Conservation (phyloP, 2,329 filamentous ascomycete species). For the Diaporthe sp. region DNA sequence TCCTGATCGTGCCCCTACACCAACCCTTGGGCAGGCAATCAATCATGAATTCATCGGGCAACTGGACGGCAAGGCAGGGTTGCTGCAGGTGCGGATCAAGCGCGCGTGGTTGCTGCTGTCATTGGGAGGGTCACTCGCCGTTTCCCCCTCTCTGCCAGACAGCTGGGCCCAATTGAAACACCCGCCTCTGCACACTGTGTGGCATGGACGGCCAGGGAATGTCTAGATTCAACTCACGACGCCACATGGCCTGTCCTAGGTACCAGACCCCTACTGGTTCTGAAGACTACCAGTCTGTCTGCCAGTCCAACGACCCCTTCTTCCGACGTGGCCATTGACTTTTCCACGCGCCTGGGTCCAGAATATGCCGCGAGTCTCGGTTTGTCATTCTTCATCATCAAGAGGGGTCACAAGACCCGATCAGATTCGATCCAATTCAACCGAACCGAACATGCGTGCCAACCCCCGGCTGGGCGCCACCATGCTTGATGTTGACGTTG, state of each 20-base stretch:
- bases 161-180: conserved; percentile 39
- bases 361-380: neutral
- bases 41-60: neutral
- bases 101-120: conserved; percentile 5
- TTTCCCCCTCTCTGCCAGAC: conserved; percentile 35
- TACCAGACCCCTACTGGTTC: conserved; percentile 16
- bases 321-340: conserved; percentile 4
- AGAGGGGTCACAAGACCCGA: conserved; percentile 18
- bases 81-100: conserved; percentile 26
- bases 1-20: neutral
- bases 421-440: conserved; percentile 18
- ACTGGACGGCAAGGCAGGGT: neutral
- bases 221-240: conserved; percentile 1
- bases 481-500: neutral
- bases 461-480: neutral
- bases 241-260: conserved; percentile 40
- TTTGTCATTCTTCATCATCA: conserved; percentile 21
- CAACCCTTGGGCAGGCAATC: neutral
- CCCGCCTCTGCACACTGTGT: conserved; percentile 31
- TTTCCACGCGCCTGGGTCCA: neutral
- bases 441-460: neutral
- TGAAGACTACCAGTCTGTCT: neutral
- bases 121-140: conserved; percentile 1
- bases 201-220: neutral
- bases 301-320: neutral